Evolutionary conservation across 768 basidiomycete species (phyloP).

Genomic region (Crassisporium funariophilum): DNA sequence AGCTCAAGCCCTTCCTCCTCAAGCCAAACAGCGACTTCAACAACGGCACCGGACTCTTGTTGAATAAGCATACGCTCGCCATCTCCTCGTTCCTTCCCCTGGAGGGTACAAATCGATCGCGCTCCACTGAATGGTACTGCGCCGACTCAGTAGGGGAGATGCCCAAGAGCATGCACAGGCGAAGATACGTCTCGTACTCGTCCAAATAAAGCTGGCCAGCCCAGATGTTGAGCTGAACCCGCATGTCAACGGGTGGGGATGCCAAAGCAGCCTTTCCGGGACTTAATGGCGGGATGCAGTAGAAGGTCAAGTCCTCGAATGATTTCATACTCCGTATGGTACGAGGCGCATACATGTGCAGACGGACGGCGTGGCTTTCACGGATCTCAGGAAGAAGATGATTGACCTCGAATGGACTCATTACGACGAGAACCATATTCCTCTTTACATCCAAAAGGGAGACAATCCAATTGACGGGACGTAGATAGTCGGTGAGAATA

Average conservation of each 20-base stretch:
- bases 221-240: constrained; percentile 42
- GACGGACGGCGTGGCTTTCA: constrained; percentile 29
- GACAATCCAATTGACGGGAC: constrained; percentile 47
- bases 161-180: constrained; percentile 39
- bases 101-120: constrained; percentile 33
- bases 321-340: constrained; percentile 33
- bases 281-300: constrained; percentile 28
- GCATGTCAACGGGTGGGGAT: constrained; percentile 13
- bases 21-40: constrained; percentile 35
- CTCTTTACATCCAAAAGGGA: constrained; percentile 16
- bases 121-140: constrained; percentile 18
- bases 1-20: constrained; percentile 42
- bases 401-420: constrained; percentile 45
- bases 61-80: constrained; percentile 28
- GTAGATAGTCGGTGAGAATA: constrained; percentile 30
- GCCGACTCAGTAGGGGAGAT: constrained; percentile 22
- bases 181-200: constrained; percentile 32
- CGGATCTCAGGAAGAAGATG: constrained; percentile 36
- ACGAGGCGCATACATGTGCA: constrained; percentile 46
- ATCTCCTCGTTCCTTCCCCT: constrained; percentile 19
- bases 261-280: constrained; percentile 7
- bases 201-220: constrained; percentile 47
- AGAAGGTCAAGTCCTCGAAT: constrained; percentile 39
- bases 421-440: constrained; percentile 27
- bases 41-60: constrained; percentile 35